These are phyloP conservation scores for Picea engelmannii DNA, from an alignment of 83 land plant species.

Conservation along the genomic window DNA sequence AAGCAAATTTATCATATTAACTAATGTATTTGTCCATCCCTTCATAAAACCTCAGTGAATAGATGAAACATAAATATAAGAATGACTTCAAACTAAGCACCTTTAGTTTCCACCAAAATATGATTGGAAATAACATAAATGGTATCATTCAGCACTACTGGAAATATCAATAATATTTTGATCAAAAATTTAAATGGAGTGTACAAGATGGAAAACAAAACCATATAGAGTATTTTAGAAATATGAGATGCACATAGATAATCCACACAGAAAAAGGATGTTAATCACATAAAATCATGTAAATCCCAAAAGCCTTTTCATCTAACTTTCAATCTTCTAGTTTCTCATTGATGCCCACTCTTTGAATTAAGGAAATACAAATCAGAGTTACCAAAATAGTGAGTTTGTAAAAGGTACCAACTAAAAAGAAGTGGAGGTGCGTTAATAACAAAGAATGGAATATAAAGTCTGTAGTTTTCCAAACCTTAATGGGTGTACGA, in stretches of 20 bases:
- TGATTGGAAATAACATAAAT: neutral
- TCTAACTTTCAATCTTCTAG: neutral
- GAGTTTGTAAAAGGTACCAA: neutral
- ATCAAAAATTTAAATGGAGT: neutral
- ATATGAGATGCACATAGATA: neutral
- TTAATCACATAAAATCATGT: neutral
- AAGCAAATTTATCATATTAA: neutral
- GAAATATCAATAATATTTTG: constrained; percentile 1
- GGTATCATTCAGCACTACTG: neutral
- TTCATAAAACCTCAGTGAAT: neutral
- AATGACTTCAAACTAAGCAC: no score
- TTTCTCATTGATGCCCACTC: neutral
- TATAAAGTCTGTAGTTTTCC: neutral
- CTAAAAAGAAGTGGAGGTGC: neutral
- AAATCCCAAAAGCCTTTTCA: neutral
- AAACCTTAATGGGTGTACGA: neutral
- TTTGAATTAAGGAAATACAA: neutral
- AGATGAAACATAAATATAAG: neutral
- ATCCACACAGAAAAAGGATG: neutral
- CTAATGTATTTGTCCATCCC: neutral
- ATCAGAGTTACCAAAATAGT: neutral
- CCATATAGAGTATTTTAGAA: neutral
- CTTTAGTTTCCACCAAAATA: neutral
- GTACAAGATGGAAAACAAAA: neutral
- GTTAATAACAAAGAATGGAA: neutral